Evolutionary conservation across 306 rosid genomes (phyloP).

Genomic region (Begonia fuchsioides): DNA sequence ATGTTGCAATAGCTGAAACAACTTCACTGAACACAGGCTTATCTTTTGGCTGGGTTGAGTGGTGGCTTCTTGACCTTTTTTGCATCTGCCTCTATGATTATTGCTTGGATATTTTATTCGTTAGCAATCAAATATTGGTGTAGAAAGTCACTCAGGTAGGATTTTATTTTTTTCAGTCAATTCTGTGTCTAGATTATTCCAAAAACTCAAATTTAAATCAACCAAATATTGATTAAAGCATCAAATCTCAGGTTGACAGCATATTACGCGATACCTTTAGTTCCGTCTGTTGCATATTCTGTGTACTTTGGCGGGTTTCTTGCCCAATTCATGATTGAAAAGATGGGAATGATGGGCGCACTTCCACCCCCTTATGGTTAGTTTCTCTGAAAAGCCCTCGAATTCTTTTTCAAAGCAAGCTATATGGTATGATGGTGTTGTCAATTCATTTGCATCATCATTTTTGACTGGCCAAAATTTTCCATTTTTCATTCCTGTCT

Average conservation of each 20-base stretch:
- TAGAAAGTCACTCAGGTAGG: constrained; percentile 54
- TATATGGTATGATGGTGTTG: too few species aligned
- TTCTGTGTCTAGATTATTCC: not conserved
- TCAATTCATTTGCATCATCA: too few species aligned
- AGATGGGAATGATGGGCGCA: constrained; percentile 99
- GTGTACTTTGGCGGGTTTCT: constrained; percentile 90
- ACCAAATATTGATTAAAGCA: too few species aligned
- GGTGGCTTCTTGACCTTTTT: constrained; percentile 89
- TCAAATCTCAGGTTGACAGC: constrained; percentile 46
- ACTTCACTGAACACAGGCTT: constrained; percentile 59
- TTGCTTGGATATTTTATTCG: constrained; percentile 59
- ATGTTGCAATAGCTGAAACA: constrained; percentile 22
- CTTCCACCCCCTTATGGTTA: too few species aligned
- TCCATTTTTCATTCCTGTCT: not conserved
- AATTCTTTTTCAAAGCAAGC: not conserved
- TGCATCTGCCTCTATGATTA: constrained; percentile 54
- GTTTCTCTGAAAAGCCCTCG: constrained; percentile 12
- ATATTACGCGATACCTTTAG: constrained; percentile 55
- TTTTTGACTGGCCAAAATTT: too few species aligned
- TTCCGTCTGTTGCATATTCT: constrained; percentile 64
- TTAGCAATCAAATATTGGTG: constrained; percentile 50
- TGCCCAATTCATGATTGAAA: constrained; percentile 72
- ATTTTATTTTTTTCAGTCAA: not conserved
- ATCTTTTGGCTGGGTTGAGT: constrained; percentile 67
- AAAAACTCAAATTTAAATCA: not conserved